Base-by-base conservation (phyloP, 148 eudicot genomes). In the Arctostaphylos glauca region DNA sequence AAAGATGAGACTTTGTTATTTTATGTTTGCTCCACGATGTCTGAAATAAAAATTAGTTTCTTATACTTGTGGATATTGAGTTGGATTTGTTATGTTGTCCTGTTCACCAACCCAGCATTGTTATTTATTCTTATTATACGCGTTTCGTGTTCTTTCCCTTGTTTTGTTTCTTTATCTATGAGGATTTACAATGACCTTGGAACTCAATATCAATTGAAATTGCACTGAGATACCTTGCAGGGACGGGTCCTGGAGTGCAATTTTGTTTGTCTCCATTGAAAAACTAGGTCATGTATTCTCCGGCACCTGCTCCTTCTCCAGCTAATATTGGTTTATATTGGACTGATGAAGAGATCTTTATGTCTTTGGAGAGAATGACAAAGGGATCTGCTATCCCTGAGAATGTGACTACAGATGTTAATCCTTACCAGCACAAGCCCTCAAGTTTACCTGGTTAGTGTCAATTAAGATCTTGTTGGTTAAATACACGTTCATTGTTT, bases 371-470 rank as follows among this genome's bases (percentile, higher is more conserved):
- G 54, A 64, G 54, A 52, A 48, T 86, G 59, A 74, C 7, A 71
- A 31, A 54, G 14, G 89, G 88, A 74, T 81, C 78, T 21, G 74
- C 81, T 82, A 82, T 80, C 54, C 93, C 90, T 10, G 47, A 53
- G 5, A 79, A 88, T 25, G 92, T 90, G 31, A 54, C 83, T 76
- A 77, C 50, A 44, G 86, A 87, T 81, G 73, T 84, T 43, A 87
- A 86, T 88, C 95, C 91, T 67, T 90, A 85, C 83, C 83, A 86
- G 47, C 49, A 16, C 46, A 18, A 15, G 52, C 95, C 95, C 21
- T 81, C 89, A 79, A 80, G 85, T 82, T 88, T 90, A 77, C 89
- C 91, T 70, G 91, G 95, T 92, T 59, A 82, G 89, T 83, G 77
- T 73, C n/a, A 52, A 23, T 60, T 21, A 41, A 46, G 47, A 41